Evolutionary conservation across 345 rosid genomes (phyloP).

Genomic region (Acer yangbiense): DNA sequence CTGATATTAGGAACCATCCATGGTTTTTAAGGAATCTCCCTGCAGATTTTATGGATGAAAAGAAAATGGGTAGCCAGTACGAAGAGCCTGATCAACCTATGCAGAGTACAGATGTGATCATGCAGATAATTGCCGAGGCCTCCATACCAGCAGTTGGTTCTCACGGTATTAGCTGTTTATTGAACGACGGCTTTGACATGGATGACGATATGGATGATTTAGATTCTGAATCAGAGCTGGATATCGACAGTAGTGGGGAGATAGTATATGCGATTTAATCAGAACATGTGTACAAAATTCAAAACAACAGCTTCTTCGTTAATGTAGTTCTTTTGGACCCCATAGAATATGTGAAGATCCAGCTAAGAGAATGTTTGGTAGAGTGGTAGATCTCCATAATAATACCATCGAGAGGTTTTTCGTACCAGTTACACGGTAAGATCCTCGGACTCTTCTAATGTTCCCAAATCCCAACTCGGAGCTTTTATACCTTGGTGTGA

Average conservation of each 20-base stretch:
- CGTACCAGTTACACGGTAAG: background rate
- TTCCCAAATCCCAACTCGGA: constrained; percentile 17
- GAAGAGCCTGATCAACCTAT: constrained; percentile 88
- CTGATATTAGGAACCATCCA: constrained; percentile 68
- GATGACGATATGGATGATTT: constrained; percentile 90
- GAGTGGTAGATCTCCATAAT: constrained; percentile 6
- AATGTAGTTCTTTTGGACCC: constrained; percentile 2
- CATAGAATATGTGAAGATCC: constrained; percentile 11
- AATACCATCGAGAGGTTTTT: background rate
- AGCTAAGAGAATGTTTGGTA: constrained; percentile 10
- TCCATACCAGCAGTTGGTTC: constrained; percentile 74
- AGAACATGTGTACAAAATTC: constrained; percentile 8
- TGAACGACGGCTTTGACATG: constrained; percentile 64
- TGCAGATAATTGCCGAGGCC: constrained; percentile 95
- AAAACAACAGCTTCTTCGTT: background rate
- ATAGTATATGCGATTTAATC: constrained; percentile 71
- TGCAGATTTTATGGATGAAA: constrained; percentile 69
- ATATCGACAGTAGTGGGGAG: constrained; percentile 92
- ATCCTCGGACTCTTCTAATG: constrained; percentile 15
- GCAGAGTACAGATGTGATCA: constrained; percentile 80
- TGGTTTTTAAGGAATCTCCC: constrained; percentile 98
- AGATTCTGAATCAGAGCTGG: constrained; percentile 85
- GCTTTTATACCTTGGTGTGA: constrained; percentile 16
- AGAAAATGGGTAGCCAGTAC: constrained; percentile 48
- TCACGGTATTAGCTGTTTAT: constrained; percentile 47